Conservation (phyloP, 805 yeast genomes). For the Suhomyces faveliae region DNA sequence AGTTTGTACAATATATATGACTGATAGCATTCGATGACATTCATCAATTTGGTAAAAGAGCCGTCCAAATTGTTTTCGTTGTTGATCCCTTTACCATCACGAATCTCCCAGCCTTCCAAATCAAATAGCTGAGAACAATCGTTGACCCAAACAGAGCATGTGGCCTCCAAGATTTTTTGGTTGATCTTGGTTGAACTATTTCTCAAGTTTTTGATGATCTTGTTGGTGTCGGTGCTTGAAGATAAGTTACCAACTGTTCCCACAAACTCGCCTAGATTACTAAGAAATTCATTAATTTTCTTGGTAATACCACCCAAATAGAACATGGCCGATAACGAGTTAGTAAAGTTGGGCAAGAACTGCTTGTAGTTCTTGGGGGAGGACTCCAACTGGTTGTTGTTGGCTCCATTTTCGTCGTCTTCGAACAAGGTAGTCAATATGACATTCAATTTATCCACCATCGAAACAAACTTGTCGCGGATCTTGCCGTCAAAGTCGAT, state of each 20-base stretch:
- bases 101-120: constrained; percentile 41
- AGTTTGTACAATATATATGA: constrained; percentile 32
- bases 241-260: constrained; percentile 33
- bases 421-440: constrained; percentile 31
- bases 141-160: constrained; percentile 45
- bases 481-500: constrained; percentile 33
- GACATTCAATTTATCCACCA: constrained; percentile 25
- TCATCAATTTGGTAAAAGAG: constrained; percentile 35
- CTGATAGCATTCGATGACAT: constrained; percentile 37
- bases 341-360: constrained; percentile 40
- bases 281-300: constrained; percentile 28
- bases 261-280: constrained; percentile 30
- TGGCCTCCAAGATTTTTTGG: constrained; percentile 40
- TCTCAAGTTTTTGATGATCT: constrained; percentile 33
- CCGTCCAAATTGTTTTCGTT: constrained; percentile 8
- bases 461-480: constrained; percentile 22
- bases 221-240: constrained; percentile 36
- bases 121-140: constrained; percentile 46
- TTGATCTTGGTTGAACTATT: constrained; percentile 31
- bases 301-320: constrained; percentile 30
- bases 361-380: constrained; percentile 34
- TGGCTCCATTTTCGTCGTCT: constrained; percentile 20
- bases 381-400: constrained; percentile 34
- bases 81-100: background rate
- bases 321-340: constrained; percentile 40